phyloP scores from a whole-genome alignment of 345 rosid species.

The Aurinia saxatilis region DNA sequence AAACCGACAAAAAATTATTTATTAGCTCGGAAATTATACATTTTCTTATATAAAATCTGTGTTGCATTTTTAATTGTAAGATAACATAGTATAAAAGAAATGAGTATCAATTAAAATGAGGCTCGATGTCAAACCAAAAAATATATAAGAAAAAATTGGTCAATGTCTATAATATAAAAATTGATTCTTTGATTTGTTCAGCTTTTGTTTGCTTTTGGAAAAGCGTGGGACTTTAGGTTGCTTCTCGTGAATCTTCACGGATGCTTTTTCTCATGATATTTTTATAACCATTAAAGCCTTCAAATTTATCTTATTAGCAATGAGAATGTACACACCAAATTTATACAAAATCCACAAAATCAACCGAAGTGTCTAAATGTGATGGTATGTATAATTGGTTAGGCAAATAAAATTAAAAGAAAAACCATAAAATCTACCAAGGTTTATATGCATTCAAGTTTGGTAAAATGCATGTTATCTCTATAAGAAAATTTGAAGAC shows the following conservation, averaged over 20 bases:
- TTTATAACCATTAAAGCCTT: background rate
- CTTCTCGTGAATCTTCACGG: constrained; percentile 18
- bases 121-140: constrained; percentile 16
- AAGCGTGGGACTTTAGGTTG: constrained; percentile 18
- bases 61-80: background rate
- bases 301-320: background rate
- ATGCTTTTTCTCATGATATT: background rate
- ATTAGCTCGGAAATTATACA: background rate
- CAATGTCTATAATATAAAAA: constrained; percentile 11
- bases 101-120: background rate
- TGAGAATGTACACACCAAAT: too few species aligned
- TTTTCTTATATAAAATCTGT: background rate
- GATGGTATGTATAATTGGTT: too few species aligned
- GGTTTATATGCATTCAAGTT: too few species aligned
- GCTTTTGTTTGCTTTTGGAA: background rate
- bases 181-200: background rate
- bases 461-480: too few species aligned
- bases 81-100: constrained; percentile 16
- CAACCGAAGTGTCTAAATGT: too few species aligned
- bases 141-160: background rate
- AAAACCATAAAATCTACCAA: too few species aligned
- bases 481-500: too few species aligned
- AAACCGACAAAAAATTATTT: constrained; percentile 17
- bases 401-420: too few species aligned
- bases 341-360: too few species aligned